Base-by-base conservation (phyloP, 1,284 basidiomycete genomes). In the Ceratobasidium papillatum region DNA sequence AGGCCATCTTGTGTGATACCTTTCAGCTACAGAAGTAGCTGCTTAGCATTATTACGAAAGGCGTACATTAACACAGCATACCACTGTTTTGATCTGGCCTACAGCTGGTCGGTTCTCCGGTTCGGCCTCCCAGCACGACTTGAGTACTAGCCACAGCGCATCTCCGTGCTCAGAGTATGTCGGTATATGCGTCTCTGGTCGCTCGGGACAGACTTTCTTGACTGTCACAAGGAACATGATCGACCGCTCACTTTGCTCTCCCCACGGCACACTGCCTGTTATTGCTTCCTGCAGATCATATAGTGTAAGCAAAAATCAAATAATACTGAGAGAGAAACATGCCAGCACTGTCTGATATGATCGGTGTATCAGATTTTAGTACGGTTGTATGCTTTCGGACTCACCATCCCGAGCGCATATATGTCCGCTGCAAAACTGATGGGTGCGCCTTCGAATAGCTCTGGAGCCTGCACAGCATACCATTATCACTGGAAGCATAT, bases 401-500 rank as follows among this genome's bases (percentile, higher is more conserved):
- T 4, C 30, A 64, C 62, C 59, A 62, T 62, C 4, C 56, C 56
- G 14, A 62, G 59, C 38, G 59, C 59, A 62, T 62, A 62, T 62
- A 62, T 38, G 59, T 66, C 64, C 11, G 64, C 32, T 9, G 17
- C 32, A 34, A 14, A 8, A 49, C 32, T 66, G n/a, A 36, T 36
- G 14, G 12, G 3, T 14, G 12, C 32, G 7, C 54, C 54, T 36
- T 14, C 11, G 32, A 58, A 58, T 3, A 58, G 54, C 54, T 58
- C 65, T 30, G 65, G 65, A 27, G 65, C 65, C 65, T 68, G 22
- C 25, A 19, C 32, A 36, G 4, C 19, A 32, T 38, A 17, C 27
- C n/a, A 25, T 54, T 30, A 38, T 19, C 11, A 36, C 14, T 5
- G 25, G 14, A n/a, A 27, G 9, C 25, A 30, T 45, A 22, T 17